phyloP scores from a whole-genome alignment of 257 asterid species.

The Jacaranda mimosifolia region DNA sequence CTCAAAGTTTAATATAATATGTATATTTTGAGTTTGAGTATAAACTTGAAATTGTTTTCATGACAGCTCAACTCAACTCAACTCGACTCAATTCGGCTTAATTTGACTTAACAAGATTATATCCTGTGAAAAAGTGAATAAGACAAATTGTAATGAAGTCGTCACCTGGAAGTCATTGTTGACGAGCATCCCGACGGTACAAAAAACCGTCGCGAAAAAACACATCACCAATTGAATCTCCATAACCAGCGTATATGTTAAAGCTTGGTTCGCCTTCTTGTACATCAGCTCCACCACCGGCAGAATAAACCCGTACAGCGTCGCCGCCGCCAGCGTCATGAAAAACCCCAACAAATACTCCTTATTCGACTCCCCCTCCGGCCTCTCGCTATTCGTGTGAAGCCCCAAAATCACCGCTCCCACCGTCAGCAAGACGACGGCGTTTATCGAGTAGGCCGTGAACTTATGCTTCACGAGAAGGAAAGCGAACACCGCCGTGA shows the following conservation, averaged over 20 bases:
- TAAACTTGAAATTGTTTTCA: too few species aligned
- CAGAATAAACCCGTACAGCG: conserved; percentile 48
- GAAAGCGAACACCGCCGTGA: conserved; percentile 54
- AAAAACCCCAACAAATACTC: conserved; percentile 46
- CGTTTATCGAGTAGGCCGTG: conserved; percentile 52
- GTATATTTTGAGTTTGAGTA: too few species aligned
- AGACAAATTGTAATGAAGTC: not conserved
- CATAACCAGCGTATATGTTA: conserved; percentile 42
- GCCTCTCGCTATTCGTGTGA: conserved; percentile 50
- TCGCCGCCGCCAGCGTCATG: conserved; percentile 55
- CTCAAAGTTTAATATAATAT: too few species aligned
- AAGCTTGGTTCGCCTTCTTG: conserved; percentile 38
- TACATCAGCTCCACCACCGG: conserved; percentile 53
- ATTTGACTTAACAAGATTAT: too few species aligned
- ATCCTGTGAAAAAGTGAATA: not conserved
- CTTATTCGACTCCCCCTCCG: conserved; percentile 48
- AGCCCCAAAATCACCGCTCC: conserved; percentile 54
- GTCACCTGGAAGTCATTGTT: conserved; percentile 53
- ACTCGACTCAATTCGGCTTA: too few species aligned
- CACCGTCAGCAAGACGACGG: conserved; percentile 50
- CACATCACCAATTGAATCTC: conserved; percentile 55
- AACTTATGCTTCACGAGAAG: conserved; percentile 51
- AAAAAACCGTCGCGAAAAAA: conserved; percentile 45
- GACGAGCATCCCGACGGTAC: conserved; percentile 52
- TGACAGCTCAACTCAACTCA: too few species aligned